Evolutionary conservation across 2,329 filamentous ascomycete genomes (phyloP).

Genomic region (Sordariomycetes sp.): DNA sequence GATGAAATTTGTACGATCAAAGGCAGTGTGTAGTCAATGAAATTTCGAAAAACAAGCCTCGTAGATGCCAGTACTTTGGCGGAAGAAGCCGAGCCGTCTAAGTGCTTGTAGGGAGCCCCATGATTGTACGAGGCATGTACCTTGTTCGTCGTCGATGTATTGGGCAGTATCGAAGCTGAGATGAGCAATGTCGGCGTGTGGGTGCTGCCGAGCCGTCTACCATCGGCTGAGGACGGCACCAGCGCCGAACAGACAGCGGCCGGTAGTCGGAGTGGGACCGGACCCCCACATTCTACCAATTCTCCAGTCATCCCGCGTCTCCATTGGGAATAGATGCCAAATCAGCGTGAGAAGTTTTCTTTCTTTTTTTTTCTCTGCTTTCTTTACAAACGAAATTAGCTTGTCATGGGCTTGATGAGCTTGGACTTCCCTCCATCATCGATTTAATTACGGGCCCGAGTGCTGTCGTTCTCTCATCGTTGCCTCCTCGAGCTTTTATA

Average conservation of each 20-base stretch:
- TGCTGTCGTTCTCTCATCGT: not conserved
- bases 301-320: not conserved
- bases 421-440: not conserved
- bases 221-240: not conserved
- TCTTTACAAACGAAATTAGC: not conserved
- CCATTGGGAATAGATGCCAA: not conserved
- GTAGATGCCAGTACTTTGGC: not conserved
- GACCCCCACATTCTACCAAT: not conserved
- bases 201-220: not conserved
- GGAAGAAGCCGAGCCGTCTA: not conserved
- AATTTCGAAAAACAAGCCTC: not conserved
- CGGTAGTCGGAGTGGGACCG: not conserved
- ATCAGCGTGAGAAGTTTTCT: not conserved
- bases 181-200: not conserved
- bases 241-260: not conserved
- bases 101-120: too few relatives aligned
- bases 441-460: not conserved
- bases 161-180: too few relatives aligned
- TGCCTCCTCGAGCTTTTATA: not conserved
- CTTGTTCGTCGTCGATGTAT: too few relatives aligned
- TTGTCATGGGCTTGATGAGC: too few relatives aligned
- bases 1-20: not conserved
- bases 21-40: not conserved
- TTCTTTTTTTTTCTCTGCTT: not conserved
- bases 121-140: too few relatives aligned